A percentile compares a stretch with the other conserved stretches of the same genome.
Evolutionary conservation across 345 rosid species (phyloP).

Genomic region (Lepidium africanum): DNA sequence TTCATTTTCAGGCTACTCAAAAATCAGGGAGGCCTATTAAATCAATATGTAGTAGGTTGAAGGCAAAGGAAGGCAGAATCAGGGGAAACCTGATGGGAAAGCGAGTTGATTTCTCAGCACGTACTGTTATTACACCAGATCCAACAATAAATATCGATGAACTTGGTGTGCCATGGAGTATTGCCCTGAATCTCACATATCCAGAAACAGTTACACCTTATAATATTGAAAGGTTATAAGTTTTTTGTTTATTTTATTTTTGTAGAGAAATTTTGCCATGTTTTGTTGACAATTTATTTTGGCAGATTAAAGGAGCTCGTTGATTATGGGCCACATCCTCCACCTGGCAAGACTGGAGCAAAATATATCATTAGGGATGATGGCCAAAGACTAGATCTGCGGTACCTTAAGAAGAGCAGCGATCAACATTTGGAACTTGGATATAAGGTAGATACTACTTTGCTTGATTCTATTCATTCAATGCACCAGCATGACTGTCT

Average conservation of each 20-base stretch:
- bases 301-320: constrained; percentile 89
- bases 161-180: constrained; percentile 98
- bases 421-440: constrained; percentile 99
- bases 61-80: constrained; percentile 96
- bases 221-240: constrained; percentile 77
- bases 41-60: constrained; percentile 92
- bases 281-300: background rate
- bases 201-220: constrained; percentile 97
- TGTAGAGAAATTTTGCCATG: background rate
- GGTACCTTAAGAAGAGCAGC: constrained; percentile 95
- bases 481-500: background rate
- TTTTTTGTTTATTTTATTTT: background rate
- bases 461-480: background rate
- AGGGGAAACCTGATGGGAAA: constrained; percentile 98
- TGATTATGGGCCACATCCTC: constrained; percentile 96
- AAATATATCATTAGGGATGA: constrained; percentile 96
- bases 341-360: constrained; percentile 96
- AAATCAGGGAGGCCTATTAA: constrained; percentile 96
- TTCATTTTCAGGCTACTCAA: constrained; percentile 78
- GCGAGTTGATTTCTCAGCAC: constrained; percentile 95
- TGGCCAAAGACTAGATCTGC: constrained; percentile 97
- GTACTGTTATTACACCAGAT: constrained; percentile 99
- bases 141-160: constrained; percentile 91
- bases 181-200: constrained; percentile 86
- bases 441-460: constrained; percentile 41